A percentile compares a stretch with the other conserved stretches of the same genome.
Evolutionary conservation across 176 grass and related monocot genomes (phyloP).

Genomic region (Lolium perenne): DNA sequence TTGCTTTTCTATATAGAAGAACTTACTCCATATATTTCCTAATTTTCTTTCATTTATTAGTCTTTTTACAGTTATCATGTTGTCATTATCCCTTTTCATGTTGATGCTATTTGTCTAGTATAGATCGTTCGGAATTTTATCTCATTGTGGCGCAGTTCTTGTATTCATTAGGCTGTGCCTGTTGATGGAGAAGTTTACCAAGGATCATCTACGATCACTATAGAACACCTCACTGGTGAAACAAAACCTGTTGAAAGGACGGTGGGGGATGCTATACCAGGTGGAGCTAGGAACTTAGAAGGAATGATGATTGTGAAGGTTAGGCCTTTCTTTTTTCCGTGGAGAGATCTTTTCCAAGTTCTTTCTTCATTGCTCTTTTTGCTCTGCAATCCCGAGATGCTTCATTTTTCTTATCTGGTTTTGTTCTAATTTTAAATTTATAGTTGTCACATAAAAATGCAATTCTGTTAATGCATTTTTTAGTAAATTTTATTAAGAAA

Average conservation of each 20-base stretch:
- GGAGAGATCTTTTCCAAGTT: neutral
- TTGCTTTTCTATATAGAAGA: constrained; percentile 42
- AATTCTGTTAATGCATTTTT: constrained; percentile 13
- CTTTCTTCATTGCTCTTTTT: neutral
- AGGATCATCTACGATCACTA: constrained; percentile 92
- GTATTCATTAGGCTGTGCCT: constrained; percentile 86
- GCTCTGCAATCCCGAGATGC: neutral
- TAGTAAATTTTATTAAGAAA: neutral
- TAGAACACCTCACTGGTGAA: constrained; percentile 96
- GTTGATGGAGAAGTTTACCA: constrained; percentile 98
- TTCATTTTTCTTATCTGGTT: neutral
- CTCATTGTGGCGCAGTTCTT: constrained; percentile 55
- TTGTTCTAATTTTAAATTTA: neutral
- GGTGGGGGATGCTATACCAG: constrained; percentile 88
- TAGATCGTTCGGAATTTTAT: constrained; percentile 35
- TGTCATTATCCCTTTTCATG: neutral
- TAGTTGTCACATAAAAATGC: neutral
- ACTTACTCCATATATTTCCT: neutral
- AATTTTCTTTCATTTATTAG: constrained; percentile 17
- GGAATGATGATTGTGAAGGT: constrained; percentile 99
- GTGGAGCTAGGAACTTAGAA: constrained; percentile 94
- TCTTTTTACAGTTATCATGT: constrained; percentile 3
- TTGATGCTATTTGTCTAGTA: constrained; percentile 20
- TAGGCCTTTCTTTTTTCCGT: constrained; percentile 39
- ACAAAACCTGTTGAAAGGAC: constrained; percentile 88